Evolutionary conservation across 2,329 filamentous ascomycete genomes (phyloP).

Genomic region (Parascedosporium putredinis): DNA sequence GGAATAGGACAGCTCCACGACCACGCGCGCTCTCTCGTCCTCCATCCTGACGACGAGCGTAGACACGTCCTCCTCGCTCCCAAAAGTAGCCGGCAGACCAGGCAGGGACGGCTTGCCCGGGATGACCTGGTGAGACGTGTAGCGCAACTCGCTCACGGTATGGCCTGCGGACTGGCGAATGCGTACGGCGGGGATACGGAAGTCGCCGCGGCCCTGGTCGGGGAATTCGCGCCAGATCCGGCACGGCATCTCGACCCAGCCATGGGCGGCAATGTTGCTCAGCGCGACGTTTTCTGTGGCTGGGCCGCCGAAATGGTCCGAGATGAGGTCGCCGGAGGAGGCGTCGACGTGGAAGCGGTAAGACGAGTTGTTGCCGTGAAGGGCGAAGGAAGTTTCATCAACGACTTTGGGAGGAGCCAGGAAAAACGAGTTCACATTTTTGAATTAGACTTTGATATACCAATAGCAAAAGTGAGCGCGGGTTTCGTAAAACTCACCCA

Average conservation of each 20-base stretch:
- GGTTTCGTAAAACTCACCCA: too few relatives aligned
- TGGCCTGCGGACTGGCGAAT: slow-evolving; percentile 48
- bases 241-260: slow-evolving; percentile 42
- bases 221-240: slow-evolving; percentile 52
- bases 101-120: slow-evolving; percentile 45
- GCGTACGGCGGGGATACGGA: slow-evolving; percentile 49
- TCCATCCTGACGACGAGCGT: slow-evolving; percentile 48
- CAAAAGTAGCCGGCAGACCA: slow-evolving; percentile 50
- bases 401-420: too few relatives aligned
- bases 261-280: slow-evolving; percentile 24
- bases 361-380: slow-evolving; percentile 45
- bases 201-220: slow-evolving; percentile 53
- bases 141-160: slow-evolving; percentile 47
- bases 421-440: too few relatives aligned
- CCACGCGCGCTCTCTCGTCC: slow-evolving; percentile 47
- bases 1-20: slow-evolving; percentile 50
- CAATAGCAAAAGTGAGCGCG: too few relatives aligned
- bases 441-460: too few relatives aligned
- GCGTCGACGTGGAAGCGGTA: slow-evolving; percentile 55
- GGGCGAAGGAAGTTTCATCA: slow-evolving; percentile 43
- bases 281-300: slow-evolving; percentile 40
- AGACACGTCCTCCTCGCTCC: slow-evolving; percentile 41
- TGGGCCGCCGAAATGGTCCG: slow-evolving; percentile 51
- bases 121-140: slow-evolving; percentile 44
- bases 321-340: slow-evolving; percentile 42